Percentiles rank a stretch among this genome's conserved stretches.
These are phyloP conservation scores for Chaetomium tenue DNA, from an alignment of 495 filamentous ascomycete species.

Conservation along the genomic window DNA sequence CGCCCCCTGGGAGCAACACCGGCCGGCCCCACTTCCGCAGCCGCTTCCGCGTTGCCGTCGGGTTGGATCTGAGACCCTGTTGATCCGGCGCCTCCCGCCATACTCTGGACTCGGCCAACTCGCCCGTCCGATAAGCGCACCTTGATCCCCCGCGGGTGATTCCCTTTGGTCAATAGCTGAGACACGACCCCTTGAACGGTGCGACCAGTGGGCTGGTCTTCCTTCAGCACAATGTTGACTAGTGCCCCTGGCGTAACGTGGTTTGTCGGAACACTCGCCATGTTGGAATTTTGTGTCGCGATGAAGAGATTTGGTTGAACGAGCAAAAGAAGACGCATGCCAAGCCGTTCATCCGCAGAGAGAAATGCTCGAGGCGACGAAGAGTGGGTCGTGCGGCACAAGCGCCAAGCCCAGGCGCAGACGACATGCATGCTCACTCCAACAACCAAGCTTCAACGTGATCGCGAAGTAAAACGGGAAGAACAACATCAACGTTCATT, in stretches of 20 bases:
- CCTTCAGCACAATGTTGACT: slow-evolving; percentile 70
- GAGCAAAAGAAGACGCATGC: not conserved
- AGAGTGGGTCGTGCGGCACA: too few relatives aligned
- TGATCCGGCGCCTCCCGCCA: slow-evolving; percentile 36
- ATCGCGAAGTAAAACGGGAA: too few relatives aligned
- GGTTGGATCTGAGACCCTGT: not conserved
- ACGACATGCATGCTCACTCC: too few relatives aligned
- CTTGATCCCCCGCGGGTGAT: slow-evolving; percentile 76
- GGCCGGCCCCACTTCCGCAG: not conserved
- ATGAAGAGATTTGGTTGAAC: not conserved
- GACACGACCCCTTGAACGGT: slow-evolving; percentile 60
- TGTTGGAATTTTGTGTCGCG: not conserved
- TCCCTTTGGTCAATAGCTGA: slow-evolving; percentile 63
- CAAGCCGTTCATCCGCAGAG: not conserved
- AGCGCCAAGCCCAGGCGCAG: too few relatives aligned
- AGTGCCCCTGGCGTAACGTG: slow-evolving; percentile 55
- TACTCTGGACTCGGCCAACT: slow-evolving; percentile 65
- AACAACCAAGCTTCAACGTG: too few relatives aligned
- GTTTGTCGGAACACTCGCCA: slow-evolving; percentile 45
- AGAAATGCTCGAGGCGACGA: too few relatives aligned
- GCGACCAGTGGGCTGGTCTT: slow-evolving; percentile 66
- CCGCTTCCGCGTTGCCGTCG: not conserved
- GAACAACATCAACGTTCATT: too few relatives aligned
- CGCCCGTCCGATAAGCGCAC: slow-evolving; percentile 65
- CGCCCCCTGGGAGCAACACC: not conserved